A percentile compares a stretch with the other conserved stretches of the same genome.
Conservation (phyloP, 495 filamentous ascomycete species). For the Chaetomium fimeti region DNA sequence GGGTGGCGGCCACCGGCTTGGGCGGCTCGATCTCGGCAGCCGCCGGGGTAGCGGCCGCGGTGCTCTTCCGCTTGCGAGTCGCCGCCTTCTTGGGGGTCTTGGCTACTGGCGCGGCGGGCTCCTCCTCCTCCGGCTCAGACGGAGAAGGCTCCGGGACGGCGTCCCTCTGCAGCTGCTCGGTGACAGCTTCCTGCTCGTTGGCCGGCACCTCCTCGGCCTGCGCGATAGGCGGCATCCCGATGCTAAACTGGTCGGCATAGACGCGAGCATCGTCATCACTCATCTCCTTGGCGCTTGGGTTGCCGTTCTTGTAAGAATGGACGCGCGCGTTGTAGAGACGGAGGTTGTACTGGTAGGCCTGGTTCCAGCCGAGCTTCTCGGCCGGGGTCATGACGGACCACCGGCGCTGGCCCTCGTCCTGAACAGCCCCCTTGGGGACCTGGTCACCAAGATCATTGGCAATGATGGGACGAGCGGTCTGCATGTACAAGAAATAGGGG, state of each 20-base stretch:
- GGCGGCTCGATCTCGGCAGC: slow-evolving; percentile 50
- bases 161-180: slow-evolving; percentile 54
- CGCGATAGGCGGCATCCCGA: slow-evolving; percentile 44
- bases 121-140: slow-evolving; percentile 47
- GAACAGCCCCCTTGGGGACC: slow-evolving; percentile 72
- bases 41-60: slow-evolving; percentile 42
- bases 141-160: slow-evolving; percentile 41
- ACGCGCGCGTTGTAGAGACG: slow-evolving; percentile 69
- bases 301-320: slow-evolving; percentile 69
- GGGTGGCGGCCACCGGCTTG: slow-evolving; percentile 54
- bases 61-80: slow-evolving; percentile 51
- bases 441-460: slow-evolving; percentile 68
- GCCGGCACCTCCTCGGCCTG: slow-evolving; percentile 52
- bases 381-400: slow-evolving; percentile 72
- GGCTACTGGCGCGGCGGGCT: slow-evolving; percentile 27
- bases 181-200: slow-evolving; percentile 58
- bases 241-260: slow-evolving; percentile 56
- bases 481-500: slow-evolving; percentile 91
- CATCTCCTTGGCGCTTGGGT: slow-evolving; percentile 62
- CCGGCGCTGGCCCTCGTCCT: slow-evolving; percentile 75
- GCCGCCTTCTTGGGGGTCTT: slow-evolving; percentile 55
- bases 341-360: slow-evolving; percentile 72
- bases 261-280: slow-evolving; percentile 55
- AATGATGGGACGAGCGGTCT: slow-evolving; percentile 74
- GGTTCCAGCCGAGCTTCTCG: slow-evolving; percentile 75